These are phyloP conservation scores for Xylaria arbuscula DNA, from an alignment of 2,329 filamentous ascomycete species.

Conservation along the genomic window DNA sequence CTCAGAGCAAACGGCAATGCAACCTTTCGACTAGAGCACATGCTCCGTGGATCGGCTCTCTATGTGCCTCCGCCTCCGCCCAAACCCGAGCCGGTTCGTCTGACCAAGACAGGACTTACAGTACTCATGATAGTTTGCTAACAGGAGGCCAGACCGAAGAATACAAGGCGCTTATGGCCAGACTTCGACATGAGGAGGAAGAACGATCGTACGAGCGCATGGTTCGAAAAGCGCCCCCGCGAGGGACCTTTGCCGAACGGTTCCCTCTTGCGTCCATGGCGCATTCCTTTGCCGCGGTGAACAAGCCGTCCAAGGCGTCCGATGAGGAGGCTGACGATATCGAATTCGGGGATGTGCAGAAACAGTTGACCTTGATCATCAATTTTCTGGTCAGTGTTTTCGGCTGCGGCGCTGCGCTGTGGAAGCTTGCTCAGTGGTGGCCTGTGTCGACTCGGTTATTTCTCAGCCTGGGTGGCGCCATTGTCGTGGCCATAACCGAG, in stretches of 20 bases:
- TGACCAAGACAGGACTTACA: neutral
- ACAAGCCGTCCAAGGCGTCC: constrained; percentile 58
- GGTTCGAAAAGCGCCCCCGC: constrained; percentile 67
- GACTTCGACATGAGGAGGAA: constrained; percentile 85
- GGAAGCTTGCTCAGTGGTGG: constrained; percentile 83
- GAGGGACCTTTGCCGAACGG: constrained; percentile 69
- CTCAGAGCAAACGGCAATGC: constrained; percentile 55
- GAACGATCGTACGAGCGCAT: constrained; percentile 84
- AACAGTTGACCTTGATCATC: constrained; percentile 85
- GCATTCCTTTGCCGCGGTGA: constrained; percentile 66
- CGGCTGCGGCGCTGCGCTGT: constrained; percentile 80
- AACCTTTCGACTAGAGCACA: constrained; percentile 69
- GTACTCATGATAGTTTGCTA: constrained; percentile 28
- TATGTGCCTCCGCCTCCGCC: constrained; percentile 84
- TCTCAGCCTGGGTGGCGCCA: constrained; percentile 75
- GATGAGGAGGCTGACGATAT: constrained; percentile 70
- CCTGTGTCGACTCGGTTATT: constrained; percentile 75
- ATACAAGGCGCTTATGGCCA: constrained; percentile 88
- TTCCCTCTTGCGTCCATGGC: constrained; percentile 65
- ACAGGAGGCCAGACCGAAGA: constrained; percentile 71
- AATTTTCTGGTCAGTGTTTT: constrained; percentile 91
- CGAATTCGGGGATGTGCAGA: constrained; percentile 77
- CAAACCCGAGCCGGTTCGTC: constrained; percentile 78
- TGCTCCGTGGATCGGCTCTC: constrained; percentile 77
- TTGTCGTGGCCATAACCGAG: constrained; percentile 78